phyloP scores from a whole-genome alignment of 192 early-diverging fungal species.

The Umbelopsis ramanniana region DNA sequence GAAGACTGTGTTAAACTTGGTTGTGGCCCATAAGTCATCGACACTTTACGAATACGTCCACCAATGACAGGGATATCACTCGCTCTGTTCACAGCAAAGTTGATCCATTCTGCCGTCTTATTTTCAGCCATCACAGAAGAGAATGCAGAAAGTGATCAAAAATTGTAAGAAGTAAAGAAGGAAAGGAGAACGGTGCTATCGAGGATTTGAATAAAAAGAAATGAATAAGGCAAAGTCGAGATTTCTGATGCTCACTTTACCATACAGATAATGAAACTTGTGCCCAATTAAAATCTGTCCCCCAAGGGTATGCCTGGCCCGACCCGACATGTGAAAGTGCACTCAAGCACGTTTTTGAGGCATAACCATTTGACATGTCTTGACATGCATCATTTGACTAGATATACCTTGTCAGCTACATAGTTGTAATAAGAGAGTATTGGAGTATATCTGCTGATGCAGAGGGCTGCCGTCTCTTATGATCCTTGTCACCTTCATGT shows the following conservation, averaged over 20 bases:
- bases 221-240: no score
- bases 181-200: background rate
- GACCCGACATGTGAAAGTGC: slow-evolving; percentile 19
- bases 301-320: slow-evolving; percentile 1
- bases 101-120: slow-evolving; percentile 14
- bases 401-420: background rate
- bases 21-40: slow-evolving; percentile 11
- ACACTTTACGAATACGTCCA: slow-evolving; percentile 11
- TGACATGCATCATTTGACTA: slow-evolving; percentile 12
- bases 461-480: no score
- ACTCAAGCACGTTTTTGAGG: slow-evolving; percentile 13
- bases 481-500: no score
- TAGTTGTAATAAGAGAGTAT: background rate
- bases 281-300: background rate
- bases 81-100: slow-evolving; percentile 8
- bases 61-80: slow-evolving; percentile 16
- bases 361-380: slow-evolving; percentile 12
- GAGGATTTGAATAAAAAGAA: no score
- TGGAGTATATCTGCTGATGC: no score
- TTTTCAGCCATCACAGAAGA: background rate
- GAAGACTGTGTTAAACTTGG: slow-evolving; percentile 9
- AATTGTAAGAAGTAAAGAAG: background rate
- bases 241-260: background rate
- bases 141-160: background rate
- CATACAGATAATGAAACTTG: slow-evolving; percentile 3